Base-by-base conservation (phyloP, 495 filamentous ascomycete genomes). In the Aspergillus panamensis region DNA sequence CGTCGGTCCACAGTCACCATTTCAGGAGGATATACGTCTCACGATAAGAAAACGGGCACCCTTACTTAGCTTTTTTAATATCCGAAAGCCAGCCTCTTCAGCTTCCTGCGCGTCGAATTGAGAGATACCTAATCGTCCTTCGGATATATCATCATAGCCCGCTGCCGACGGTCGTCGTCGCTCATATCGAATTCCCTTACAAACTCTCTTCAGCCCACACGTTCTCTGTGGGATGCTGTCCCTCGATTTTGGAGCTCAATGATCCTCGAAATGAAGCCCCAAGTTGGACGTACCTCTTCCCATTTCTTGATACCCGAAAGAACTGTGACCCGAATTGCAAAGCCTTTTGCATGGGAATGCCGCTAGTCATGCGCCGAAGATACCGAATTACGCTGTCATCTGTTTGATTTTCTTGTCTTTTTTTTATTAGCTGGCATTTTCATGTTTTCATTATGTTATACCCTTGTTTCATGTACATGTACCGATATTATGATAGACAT, bases 401-500 rank as follows among this genome's bases (percentile, higher is more conserved):
- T 25, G 25, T n/a, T 55, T 13, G 40, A 6, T 8, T 45, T 13
- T 52, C 16, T 40, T 31, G n/a, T 40, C 32, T 30, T 14, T 33
- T 55, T 48, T 12, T 42, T 33, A 39, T n/a, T 39, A 8, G 25
- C 25, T 25, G 5, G 25, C 25, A 25, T 25, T 39, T 39, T 39
- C 10, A 39, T 51, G 25, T 17, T 33, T 49, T 12, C 2, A 32
- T 12, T 1, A 32, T 52, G 57, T 52, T 59, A 59, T 62, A 62
- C 60, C 60, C 60, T 51, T 58, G 35, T 42, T 40, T 51, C 29
- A 40, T 55, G 48, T 58, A 48, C 48, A 5, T 54, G 56, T 59
- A 59, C 39, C 50, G 43, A 59, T 62, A 62, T 17, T 45, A 48
- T 48, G 51, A 62, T 62, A 62, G 55, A 19, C 30, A 8, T 21